These are phyloP conservation scores for Gentiana dahurica DNA, from an alignment of 257 asterid genomes.

Conservation along the genomic window DNA sequence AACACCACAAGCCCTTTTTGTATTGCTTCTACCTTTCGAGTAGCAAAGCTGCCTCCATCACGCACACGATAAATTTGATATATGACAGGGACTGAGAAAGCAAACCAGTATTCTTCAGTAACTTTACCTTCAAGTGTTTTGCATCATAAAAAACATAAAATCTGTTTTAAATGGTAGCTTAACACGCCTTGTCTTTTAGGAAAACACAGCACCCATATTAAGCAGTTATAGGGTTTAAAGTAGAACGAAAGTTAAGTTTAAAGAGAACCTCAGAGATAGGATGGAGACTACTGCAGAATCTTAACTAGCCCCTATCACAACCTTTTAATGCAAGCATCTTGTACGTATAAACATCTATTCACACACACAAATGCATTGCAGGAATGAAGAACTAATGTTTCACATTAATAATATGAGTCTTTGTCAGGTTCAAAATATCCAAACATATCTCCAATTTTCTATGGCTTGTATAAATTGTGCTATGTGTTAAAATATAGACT, in stretches of 20 bases:
- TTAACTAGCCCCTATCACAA: too few relatives aligned
- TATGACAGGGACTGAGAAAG: constrained; percentile 64
- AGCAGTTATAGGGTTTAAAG: too few relatives aligned
- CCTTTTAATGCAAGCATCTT: too few relatives aligned
- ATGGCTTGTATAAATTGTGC: not conserved
- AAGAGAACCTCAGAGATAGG: too few relatives aligned
- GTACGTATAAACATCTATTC: too few relatives aligned
- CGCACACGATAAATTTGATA: constrained; percentile 88
- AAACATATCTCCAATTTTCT: not conserved
- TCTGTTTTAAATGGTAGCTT: too few relatives aligned
- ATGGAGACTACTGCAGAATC: too few relatives aligned
- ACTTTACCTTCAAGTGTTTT: not conserved
- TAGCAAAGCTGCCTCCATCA: constrained; percentile 93
- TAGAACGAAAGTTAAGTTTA: too few relatives aligned
- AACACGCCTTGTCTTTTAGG: too few relatives aligned
- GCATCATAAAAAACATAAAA: not conserved
- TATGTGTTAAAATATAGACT: not conserved
- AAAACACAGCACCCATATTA: too few relatives aligned
- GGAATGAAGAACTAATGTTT: not conserved
- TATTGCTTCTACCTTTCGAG: constrained; percentile 92
- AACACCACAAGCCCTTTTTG: constrained; percentile 78
- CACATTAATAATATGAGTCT: too few relatives aligned
- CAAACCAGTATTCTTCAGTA: not conserved
- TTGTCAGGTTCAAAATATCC: too few relatives aligned
- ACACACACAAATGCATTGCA: not conserved